Evolutionary conservation across 306 rosid genomes (phyloP), one percentile per base, ranked within the genome.

Genomic region (Prunus mume): DNA sequence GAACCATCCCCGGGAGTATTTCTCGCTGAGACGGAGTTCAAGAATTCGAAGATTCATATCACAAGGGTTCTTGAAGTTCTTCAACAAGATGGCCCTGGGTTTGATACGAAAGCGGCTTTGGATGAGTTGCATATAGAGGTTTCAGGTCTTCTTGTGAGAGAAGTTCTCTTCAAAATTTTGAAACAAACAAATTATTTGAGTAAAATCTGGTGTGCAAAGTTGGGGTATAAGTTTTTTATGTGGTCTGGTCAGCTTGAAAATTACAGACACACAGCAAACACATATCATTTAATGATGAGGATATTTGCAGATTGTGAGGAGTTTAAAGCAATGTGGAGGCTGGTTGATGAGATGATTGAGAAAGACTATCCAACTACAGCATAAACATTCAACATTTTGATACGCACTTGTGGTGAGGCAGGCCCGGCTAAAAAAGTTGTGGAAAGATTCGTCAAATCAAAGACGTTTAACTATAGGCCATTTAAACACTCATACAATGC

Each of bases 221-320:
- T 91, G 81, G 98, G 92, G 57, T 85, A 88, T 45, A 91, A 89
- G 84, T 95, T 95, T 86, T 95, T 92, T 55, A 76, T 82, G 14
- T 95, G 99, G 99, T 90, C 91, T 14, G 66, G 87, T 74, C 90
- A 81, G 91, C 86, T 73, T 70, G 90, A 77, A 51, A 78, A 56
- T 83, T 91, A 92, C 76, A 74, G 46, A 58, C 97, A 89, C 85
- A 88, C 93, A 1, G 62, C 67, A 0, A 79, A 88, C 65, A 72
- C 89, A 0, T 95, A 91, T 79, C 99, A 95, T 83, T 52, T 92
- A 72, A 69, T 92, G 79, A 86, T 95, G 97, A 89, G 87, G 80
- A 88, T 95, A 79, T 92, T 90, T 81, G 90, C 99, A 0, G 87
- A 96, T 56, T 90, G 99, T 13, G 84, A 91, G 69, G 99, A 96